Conservation (phyloP, 1,284 basidiomycete species). For the Fomes fomentarius region DNA sequence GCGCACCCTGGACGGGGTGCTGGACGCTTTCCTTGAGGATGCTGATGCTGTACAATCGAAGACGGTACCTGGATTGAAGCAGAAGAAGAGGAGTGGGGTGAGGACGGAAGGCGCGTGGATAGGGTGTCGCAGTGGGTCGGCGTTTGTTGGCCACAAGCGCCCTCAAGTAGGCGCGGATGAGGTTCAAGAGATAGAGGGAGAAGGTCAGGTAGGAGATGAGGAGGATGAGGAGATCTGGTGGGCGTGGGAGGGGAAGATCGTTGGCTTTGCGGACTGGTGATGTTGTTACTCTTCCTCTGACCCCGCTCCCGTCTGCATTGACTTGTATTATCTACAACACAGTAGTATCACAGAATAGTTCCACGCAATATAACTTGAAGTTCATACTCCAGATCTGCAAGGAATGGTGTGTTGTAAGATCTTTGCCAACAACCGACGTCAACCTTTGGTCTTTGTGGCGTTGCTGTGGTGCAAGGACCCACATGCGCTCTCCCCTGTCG, state of each 20-base stretch:
- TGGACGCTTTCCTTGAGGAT: constrained; percentile 44
- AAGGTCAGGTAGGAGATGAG: constrained; percentile 37
- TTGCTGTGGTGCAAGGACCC: too few relatives aligned
- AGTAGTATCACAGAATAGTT: background rate
- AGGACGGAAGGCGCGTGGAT: constrained; percentile 67
- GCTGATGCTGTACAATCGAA: constrained; percentile 12
- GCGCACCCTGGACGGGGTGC: constrained; percentile 33
- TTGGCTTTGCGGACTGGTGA: constrained; percentile 72
- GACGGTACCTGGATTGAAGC: constrained; percentile 16
- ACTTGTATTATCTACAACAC: background rate
- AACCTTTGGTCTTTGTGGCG: too few relatives aligned
- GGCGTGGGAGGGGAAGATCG: constrained; percentile 75
- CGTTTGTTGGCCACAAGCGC: constrained; percentile 10
- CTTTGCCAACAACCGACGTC: too few relatives aligned
- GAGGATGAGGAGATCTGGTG: constrained; percentile 82
- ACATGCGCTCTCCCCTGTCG: too few relatives aligned
- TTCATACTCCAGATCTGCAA: too few relatives aligned
- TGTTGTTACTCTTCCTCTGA: background rate
- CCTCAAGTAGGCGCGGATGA: background rate
- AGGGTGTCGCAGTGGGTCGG: constrained; percentile 31
- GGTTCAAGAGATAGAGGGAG: background rate
- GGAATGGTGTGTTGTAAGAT: too few relatives aligned
- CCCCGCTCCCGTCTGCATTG: too few relatives aligned
- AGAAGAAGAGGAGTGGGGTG: constrained; percentile 27
- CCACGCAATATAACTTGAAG: too few relatives aligned